phyloP scores from a whole-genome alignment of 345 rosid species.

The Hypericum androsaemum region DNA sequence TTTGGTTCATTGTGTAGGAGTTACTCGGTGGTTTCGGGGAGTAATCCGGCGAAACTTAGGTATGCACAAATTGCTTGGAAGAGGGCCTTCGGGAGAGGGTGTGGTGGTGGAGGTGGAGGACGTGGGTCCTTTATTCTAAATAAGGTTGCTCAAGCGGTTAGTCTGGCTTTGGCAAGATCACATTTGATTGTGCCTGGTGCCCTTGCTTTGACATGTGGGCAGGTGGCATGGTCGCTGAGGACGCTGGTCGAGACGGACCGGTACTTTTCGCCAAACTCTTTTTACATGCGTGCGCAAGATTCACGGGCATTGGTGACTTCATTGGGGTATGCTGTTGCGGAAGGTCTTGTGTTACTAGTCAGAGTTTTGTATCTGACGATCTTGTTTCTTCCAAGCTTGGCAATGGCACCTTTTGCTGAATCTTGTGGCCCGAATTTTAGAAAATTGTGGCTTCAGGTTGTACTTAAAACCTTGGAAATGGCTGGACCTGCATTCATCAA shows the following conservation, averaged over 20 bases:
- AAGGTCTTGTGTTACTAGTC: slow-evolving; percentile 12
- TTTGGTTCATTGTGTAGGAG: background rate
- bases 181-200: slow-evolving; percentile 17
- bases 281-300: slow-evolving; percentile 12
- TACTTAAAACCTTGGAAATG: slow-evolving; percentile 15
- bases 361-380: slow-evolving; percentile 22
- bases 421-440: slow-evolving; percentile 13
- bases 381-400: slow-evolving; percentile 20
- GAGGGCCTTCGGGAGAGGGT: slow-evolving; percentile 12
- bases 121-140: slow-evolving; percentile 3
- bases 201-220: slow-evolving; percentile 15
- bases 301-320: slow-evolving; percentile 13
- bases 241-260: slow-evolving; percentile 15
- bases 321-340: slow-evolving; percentile 10
- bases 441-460: slow-evolving; percentile 18
- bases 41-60: background rate
- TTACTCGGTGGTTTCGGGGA: background rate
- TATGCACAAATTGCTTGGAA: slow-evolving; percentile 16
- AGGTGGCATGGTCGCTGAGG: slow-evolving; percentile 7
- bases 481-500: slow-evolving; percentile 26
- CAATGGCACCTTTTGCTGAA: slow-evolving; percentile 22
- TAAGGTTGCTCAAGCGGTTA: slow-evolving; percentile 14
- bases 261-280: background rate
- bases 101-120: background rate
- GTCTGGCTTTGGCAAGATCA: slow-evolving; percentile 17